These are phyloP conservation scores for Beauveria rudraprayagi DNA, from an alignment of 2,329 filamentous ascomycete species.

Conservation along the genomic window DNA sequence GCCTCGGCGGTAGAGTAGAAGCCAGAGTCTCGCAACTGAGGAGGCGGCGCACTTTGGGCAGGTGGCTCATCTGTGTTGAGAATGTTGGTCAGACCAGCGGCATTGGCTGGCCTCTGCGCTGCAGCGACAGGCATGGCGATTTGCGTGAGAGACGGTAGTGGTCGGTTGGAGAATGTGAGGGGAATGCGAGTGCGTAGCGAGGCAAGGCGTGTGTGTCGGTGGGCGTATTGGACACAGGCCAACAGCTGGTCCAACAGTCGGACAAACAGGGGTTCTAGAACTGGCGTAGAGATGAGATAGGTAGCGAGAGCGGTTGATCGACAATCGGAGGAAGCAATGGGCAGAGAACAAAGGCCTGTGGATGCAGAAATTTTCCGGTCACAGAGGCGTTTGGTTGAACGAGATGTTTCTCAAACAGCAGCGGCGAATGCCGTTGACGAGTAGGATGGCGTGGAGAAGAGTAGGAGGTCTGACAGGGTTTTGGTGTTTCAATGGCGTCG, in stretches of 20 bases:
- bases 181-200: background rate
- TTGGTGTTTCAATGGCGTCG: background rate
- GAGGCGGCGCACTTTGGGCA: slow-evolving; percentile 20
- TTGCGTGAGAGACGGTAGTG: background rate
- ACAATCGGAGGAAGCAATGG: background rate
- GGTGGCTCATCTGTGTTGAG: slow-evolving; percentile 29
- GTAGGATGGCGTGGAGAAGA: background rate
- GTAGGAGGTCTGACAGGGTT: background rate
- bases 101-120: slow-evolving; percentile 23
- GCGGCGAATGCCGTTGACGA: background rate
- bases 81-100: slow-evolving; percentile 31
- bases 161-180: background rate
- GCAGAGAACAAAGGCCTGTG: background rate
- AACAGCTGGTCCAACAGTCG: background rate
- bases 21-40: slow-evolving; percentile 33
- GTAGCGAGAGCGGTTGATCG: background rate
- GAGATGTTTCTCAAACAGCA: slow-evolving; percentile 1
- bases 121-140: slow-evolving; percentile 20
- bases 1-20: slow-evolving; percentile 36
- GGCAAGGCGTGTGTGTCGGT: background rate
- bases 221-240: background rate
- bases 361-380: background rate
- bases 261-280: background rate
- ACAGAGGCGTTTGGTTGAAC: background rate
- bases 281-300: background rate